Base-by-base conservation (phyloP, 1,284 basidiomycete genomes). In the Austroboletus niveus region DNA sequence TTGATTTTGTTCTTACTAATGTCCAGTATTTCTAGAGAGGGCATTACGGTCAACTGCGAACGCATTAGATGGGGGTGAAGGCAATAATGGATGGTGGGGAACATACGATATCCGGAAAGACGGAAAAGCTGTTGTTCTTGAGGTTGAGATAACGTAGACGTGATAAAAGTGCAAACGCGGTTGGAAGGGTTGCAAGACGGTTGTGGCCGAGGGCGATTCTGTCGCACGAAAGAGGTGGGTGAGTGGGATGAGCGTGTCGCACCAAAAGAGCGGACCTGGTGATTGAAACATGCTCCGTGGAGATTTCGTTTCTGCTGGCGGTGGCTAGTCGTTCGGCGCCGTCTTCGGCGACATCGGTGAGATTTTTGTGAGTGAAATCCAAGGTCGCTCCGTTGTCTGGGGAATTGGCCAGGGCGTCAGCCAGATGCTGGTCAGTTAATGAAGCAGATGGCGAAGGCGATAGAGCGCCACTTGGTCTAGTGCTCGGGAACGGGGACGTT, bases 1-100 rank as follows among this genome's bases (percentile, higher is more conserved):
- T 82, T 85, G 63, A 99, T 84, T 73, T 89, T 93, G 75, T 99
- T 99, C 58, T 92, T 86, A 59, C 92, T 94, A 45, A 99, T 81
- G 70, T 99, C 96, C 55, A 99, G 76, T 52, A 96, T 97, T 72
- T 99, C 95, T 55, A 99, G 78, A 5, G 88, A 86, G 7, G 89
- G 84, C 75, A 99, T 87, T 22, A 84, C 74, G 48, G 89, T 91
- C 48, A 98, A 78, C 94, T 97, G 39, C 14, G n/a, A 27, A 10
- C 27, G 15, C 15, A 51, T 68, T 14, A 63, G 57, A 43, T 2
- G 22, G n/a, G 51, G 43, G 30, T 12, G 31, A 42, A 11, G 10
- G 35, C 27, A 38, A 42, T 35, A 43, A 35, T 24, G 48, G 38
- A 47, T 30, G 12, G 7, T 4, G 42, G 2, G 32, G 39, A 27